These are phyloP conservation scores for Penicillium vulpinum DNA, from an alignment of 2,329 filamentous ascomycete species.

Conservation along the genomic window DNA sequence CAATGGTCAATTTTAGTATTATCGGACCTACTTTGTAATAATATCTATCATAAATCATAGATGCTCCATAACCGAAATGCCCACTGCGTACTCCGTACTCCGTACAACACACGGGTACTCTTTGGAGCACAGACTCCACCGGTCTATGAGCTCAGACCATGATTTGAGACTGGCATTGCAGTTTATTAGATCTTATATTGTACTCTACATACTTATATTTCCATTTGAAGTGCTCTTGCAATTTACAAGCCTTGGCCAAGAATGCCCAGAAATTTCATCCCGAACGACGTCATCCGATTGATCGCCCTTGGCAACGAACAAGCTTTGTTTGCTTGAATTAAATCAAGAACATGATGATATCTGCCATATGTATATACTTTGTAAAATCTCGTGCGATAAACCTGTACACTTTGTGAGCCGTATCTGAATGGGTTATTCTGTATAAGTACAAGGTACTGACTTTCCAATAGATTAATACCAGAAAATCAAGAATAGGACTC, in stretches of 20 bases:
- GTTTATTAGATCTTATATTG: too few species aligned
- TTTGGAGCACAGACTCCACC: neutral
- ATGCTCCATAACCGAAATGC: neutral
- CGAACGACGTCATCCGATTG: neutral
- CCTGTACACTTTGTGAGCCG: neutral
- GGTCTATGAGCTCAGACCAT: neutral
- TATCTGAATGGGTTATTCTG: neutral
- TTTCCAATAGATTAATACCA: neutral
- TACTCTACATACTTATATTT: too few species aligned
- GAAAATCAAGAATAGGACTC: neutral
- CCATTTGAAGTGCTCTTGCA: too few species aligned
- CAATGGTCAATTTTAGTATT: neutral
- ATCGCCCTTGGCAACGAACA: constrained; percentile 10
- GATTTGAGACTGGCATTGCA: neutral
- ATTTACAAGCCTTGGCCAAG: constrained; percentile 1
- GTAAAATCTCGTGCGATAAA: too few species aligned
- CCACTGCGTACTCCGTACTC: too few species aligned
- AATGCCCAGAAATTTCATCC: neutral
- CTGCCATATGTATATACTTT: too few species aligned
- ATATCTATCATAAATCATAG: neutral
- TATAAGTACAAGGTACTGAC: neutral
- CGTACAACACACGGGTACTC: too few species aligned
- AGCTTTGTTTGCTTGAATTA: constrained; percentile 2
- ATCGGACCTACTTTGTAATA: neutral
- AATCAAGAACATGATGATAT: neutral